Conservation (phyloP, 1,139 yeast species). For the Candida glucosophila region DNA sequence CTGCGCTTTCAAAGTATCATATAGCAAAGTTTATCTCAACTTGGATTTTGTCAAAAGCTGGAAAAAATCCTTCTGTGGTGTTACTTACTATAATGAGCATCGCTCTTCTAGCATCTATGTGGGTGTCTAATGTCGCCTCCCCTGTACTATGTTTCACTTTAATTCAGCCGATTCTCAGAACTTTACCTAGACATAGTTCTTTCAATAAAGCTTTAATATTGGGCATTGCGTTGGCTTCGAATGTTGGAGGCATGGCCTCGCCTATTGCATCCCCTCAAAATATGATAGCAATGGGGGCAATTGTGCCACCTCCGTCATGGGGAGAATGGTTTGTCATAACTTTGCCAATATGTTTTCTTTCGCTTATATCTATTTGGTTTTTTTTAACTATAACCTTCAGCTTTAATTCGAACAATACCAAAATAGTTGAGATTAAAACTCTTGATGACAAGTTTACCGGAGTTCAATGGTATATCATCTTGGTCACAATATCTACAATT, state of each 20-base stretch:
- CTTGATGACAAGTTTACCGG: conserved; percentile 51
- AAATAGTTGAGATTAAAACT: conserved; percentile 44
- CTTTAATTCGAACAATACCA: conserved; percentile 31
- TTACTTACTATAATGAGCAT: conserved; percentile 59
- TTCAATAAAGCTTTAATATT: conserved; percentile 58
- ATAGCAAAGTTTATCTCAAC: conserved; percentile 63
- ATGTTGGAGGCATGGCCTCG: conserved; percentile 74
- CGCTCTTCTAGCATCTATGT: conserved; percentile 63
- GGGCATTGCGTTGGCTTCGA: conserved; percentile 67
- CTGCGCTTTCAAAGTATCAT: conserved; percentile 62
- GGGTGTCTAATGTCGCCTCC: conserved; percentile 75
- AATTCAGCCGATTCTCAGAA: conserved; percentile 55
- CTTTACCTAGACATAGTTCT: conserved; percentile 52
- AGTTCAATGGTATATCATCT: conserved; percentile 57
- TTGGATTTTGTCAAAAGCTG: conserved; percentile 55
- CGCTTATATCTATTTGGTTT: conserved; percentile 49
- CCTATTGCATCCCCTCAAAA: conserved; percentile 77
- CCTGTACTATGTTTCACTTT: conserved; percentile 67
- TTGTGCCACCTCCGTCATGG: conserved; percentile 66
- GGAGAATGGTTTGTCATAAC: conserved; percentile 71
- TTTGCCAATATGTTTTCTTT: conserved; percentile 51
- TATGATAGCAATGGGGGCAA: conserved; percentile 62
- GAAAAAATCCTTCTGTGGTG: conserved; percentile 57
- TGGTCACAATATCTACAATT: conserved; percentile 47
- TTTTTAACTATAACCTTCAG: conserved; percentile 51